Evolutionary conservation across 176 grass and related monocot genomes (phyloP).

Genomic region (Musa schizocarpa): DNA sequence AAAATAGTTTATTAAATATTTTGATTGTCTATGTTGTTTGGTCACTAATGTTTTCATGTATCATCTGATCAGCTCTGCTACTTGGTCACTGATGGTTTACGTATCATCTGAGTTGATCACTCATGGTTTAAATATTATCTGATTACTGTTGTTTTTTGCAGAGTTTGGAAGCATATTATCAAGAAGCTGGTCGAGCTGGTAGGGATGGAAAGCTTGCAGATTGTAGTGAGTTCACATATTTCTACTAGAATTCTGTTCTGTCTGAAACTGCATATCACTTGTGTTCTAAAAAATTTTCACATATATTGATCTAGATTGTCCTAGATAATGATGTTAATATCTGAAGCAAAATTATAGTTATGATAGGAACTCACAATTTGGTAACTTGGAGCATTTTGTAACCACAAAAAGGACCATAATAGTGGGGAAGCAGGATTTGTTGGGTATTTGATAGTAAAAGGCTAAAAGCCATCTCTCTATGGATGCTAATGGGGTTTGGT

Average conservation of each 20-base stretch:
- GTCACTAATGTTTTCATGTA: neutral
- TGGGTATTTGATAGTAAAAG: too few species aligned
- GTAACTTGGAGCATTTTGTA: too few species aligned
- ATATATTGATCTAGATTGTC: neutral
- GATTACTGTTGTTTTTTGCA: slow-evolving; percentile 27
- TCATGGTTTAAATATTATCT: slow-evolving; percentile 1
- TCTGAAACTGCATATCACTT: neutral
- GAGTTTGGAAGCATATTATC: slow-evolving; percentile 99
- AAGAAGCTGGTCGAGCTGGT: slow-evolving; percentile 92
- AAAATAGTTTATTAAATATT: neutral
- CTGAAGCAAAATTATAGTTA: neutral
- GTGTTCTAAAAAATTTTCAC: neutral
- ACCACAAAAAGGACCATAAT: neutral
- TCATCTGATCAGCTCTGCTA: too few species aligned
- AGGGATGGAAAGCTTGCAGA: slow-evolving; percentile 83
- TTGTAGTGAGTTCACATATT: slow-evolving; percentile 59
- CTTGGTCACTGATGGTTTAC: too few species aligned
- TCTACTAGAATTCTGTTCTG: neutral
- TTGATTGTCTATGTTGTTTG: neutral
- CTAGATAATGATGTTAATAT: neutral
- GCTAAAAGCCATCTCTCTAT: too few species aligned
- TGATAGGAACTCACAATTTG: too few species aligned
- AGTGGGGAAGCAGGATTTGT: too few species aligned
- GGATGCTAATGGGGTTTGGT: too few species aligned
- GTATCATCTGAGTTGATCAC: neutral